These are phyloP conservation scores for Phlyctochytrium bullatum DNA, from an alignment of 192 early-diverging fungal species.

Conservation along the genomic window DNA sequence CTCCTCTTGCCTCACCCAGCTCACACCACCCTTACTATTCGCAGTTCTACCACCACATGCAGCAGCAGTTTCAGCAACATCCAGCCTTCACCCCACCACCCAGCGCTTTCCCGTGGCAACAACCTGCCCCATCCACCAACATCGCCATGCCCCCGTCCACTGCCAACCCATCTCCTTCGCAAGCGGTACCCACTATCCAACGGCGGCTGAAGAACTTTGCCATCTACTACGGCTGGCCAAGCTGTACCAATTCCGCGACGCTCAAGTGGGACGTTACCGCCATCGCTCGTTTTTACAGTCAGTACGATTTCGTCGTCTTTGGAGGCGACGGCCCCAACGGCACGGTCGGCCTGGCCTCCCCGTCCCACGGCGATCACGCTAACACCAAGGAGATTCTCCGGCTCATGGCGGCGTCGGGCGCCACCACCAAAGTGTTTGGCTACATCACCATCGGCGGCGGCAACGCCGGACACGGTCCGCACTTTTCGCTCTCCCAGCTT, in stretches of 20 bases:
- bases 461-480: neutral
- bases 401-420: neutral
- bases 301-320: conserved; percentile 1
- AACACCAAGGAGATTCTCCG: neutral
- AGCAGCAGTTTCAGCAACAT: too few species aligned
- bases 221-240: neutral
- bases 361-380: neutral
- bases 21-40: too few species aligned
- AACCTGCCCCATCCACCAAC: too few species aligned
- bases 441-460: conserved; percentile 2
- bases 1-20: too few species aligned
- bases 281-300: neutral
- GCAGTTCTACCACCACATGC: too few species aligned
- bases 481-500: neutral
- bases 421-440: neutral
- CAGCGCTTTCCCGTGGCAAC: too few species aligned
- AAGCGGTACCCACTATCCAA: too few species aligned
- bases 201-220: neutral
- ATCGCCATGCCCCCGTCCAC: neutral
- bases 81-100: too few species aligned
- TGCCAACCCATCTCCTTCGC: neutral
- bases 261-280: neutral
- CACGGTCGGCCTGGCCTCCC: neutral
- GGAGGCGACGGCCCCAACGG: neutral
- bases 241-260: neutral